These are phyloP conservation scores for Petasospora fabianii DNA, from an alignment of 1,139 yeast genomes.

Conservation along the genomic window DNA sequence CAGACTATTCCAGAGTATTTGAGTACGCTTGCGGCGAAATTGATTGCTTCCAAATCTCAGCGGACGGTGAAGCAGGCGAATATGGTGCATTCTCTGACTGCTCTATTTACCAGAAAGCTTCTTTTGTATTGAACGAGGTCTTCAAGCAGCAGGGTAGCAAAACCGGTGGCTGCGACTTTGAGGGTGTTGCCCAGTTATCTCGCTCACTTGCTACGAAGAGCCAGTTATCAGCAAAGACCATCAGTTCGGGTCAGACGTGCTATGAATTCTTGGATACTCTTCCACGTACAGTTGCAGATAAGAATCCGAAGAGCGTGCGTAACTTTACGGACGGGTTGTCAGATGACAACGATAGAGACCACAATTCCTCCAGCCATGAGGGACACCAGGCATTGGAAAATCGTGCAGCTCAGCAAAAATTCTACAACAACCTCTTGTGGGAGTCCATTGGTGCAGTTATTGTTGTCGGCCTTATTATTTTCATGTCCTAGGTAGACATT, in stretches of 20 bases:
- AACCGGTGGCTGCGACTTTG: slow-evolving; percentile 36
- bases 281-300: not conserved
- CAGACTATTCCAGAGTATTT: slow-evolving; percentile 36
- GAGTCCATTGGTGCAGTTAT: slow-evolving; percentile 12
- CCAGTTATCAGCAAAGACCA: slow-evolving; percentile 16
- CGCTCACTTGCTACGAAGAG: slow-evolving; percentile 27
- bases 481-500: not conserved
- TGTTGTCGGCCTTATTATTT: slow-evolving; percentile 7
- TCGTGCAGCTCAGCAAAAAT: slow-evolving; percentile 14
- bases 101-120: slow-evolving; percentile 44
- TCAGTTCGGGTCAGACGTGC: slow-evolving; percentile 19
- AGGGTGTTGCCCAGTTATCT: slow-evolving; percentile 38
- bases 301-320: not conserved
- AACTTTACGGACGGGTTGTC: not conserved
- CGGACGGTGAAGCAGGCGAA: slow-evolving; percentile 45
- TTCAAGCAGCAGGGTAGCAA: slow-evolving; percentile 35
- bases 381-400: slow-evolving; percentile 7
- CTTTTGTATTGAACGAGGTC: slow-evolving; percentile 49
- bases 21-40: slow-evolving; percentile 45
- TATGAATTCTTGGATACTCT: slow-evolving; percentile 12
- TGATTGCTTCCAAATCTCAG: slow-evolving; percentile 48
- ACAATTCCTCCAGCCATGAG: not conserved
- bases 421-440: slow-evolving; percentile 16
- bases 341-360: not conserved
- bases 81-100: slow-evolving; percentile 64